Evolutionary conservation across 306 rosid genomes (phyloP), one percentile per base, ranked within the genome.

Genomic region (Ceratonia siliqua): DNA sequence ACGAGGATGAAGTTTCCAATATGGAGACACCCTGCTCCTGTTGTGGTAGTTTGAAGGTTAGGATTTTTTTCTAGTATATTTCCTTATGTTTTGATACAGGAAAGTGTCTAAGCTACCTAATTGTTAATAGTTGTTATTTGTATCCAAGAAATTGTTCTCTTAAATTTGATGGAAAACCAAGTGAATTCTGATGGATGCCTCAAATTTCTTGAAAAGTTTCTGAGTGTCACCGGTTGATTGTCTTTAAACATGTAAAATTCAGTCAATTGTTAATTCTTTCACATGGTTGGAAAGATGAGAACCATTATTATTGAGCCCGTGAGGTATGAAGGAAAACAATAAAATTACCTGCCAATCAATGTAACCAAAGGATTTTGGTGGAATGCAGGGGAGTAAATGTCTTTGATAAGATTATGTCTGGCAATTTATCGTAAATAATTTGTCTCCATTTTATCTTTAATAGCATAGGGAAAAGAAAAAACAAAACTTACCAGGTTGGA

Each of bases 11-110:
- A 65, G 91, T 85, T 84, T 83, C 83, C 10, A 91, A 87, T 62
- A 88, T 94, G 98, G 98, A 94, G 80, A 62, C 90, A 1, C 98
- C 98, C 13, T 88, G 98, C 81, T 90, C 90, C 2, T 94, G 97
- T 67, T 85, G 93, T 75, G 94, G 94, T 66, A 89, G 87, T 81
- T 82, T 89, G 79, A 89, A 83, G 91, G 94, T 89, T 32, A 11
- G n/a, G 30, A 5, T 48, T 25, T 45, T 10, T 32, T 35, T 5
- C 18, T 14, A 45, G 33, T 62, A 5, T 0, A 13, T 72, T 48
- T 13, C 3, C 12, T n/a, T 21, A 57, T 38, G 42, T 54, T 49
- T 48, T 21, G 6, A 4, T 7, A 12, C 8, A 32, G 48, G 36
- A 11, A 32, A 11, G 8, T 42, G 57, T 24, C 27, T 20, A 8